phyloP scores from a whole-genome alignment of 805 yeast genomes.

The Lipomyces anomalus region DNA sequence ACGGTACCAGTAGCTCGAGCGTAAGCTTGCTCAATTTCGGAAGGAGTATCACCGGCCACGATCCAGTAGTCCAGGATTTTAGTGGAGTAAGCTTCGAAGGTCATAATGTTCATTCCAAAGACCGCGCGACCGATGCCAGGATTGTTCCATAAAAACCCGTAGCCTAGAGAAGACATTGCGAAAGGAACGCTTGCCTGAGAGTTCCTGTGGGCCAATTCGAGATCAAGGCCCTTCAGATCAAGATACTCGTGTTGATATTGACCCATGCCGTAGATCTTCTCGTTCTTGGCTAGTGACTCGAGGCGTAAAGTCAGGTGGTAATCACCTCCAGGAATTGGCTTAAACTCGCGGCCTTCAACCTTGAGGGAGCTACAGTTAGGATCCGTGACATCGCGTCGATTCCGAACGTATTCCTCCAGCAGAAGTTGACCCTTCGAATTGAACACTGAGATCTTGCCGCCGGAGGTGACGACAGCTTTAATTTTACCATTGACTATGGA shows the following conservation, averaged over 20 bases:
- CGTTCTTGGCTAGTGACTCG: slow-evolving; percentile 18
- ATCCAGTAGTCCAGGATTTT: slow-evolving; percentile 15
- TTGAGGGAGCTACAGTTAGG: slow-evolving; percentile 19
- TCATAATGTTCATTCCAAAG: slow-evolving; percentile 22
- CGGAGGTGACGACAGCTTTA: slow-evolving; percentile 9
- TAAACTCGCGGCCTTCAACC: slow-evolving; percentile 24
- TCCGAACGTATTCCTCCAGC: no score
- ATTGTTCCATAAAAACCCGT: slow-evolving; percentile 23
- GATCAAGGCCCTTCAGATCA: slow-evolving; percentile 19
- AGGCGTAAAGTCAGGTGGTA: slow-evolving; percentile 16
- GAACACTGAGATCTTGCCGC: slow-evolving; percentile 16
- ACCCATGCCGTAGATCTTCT: slow-evolving; percentile 26
- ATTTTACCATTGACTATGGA: slow-evolving; percentile 17
- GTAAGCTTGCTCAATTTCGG: slow-evolving; percentile 15
- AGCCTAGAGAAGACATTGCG: slow-evolving; percentile 21
- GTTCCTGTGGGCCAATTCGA: slow-evolving; percentile 23
- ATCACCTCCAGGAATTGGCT: slow-evolving; percentile 10
- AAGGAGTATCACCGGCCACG: no score
- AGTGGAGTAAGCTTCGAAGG: slow-evolving; percentile 22
- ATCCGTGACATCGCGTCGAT: slow-evolving; percentile 19
- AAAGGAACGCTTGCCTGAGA: slow-evolving; percentile 25
- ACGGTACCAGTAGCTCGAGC: slow-evolving; percentile 23
- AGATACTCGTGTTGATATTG: slow-evolving; percentile 24
- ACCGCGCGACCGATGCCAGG: slow-evolving; percentile 23
- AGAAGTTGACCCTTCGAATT: slow-evolving; percentile 16